Evolutionary conservation across 1,284 basidiomycete species (phyloP), one percentile per base, ranked within the genome.

Genomic region (Coniferiporia weirii): DNA sequence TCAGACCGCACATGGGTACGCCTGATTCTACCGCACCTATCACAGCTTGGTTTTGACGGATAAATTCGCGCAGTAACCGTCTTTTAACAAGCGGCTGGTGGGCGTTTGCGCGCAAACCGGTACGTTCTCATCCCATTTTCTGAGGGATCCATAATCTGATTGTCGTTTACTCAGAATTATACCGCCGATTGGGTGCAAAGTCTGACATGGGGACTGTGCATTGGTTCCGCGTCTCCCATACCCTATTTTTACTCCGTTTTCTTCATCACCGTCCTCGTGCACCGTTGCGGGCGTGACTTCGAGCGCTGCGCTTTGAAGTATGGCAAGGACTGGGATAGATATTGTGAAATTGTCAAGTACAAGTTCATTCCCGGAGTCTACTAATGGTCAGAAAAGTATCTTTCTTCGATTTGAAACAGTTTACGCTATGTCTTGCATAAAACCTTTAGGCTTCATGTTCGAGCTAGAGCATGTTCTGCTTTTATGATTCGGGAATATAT

Each of bases 171-270:
- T 17, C 54, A 88, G 83, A 93, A 93, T 70, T 92, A 92, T 65
- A 85, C 89, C 60, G 92, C 91, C 60, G 93, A 95, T 73, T 94
- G 90, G 91, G 77, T 80, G 38, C 93, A 94, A 82, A 84, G 89
- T 64, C 80, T 96, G 67, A 89, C 86, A 50, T 98, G 96, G 96
- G 95, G 93, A 58, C 82, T 90, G 49, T 81, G 90, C 67, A 87
- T 93, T 52, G 95, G 96, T 40, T 79, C 84, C 20, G 82, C 87
- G 52, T 91, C 91, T 5, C 79, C 87, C 52, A 98, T 99, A 70
- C 95, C 95, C 0, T 95, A 97, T 77, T 98, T 93, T 76, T 96
- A 97, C 75, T 92, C 92, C 4, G 78, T 93, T 55, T 96, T 96
- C 82, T 96, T 96, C 80, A 85, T 95, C 68, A 83, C 83, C 22